phyloP scores from a whole-genome alignment of 75 land plant genomes.

The Cupressus sempervirens region DNA sequence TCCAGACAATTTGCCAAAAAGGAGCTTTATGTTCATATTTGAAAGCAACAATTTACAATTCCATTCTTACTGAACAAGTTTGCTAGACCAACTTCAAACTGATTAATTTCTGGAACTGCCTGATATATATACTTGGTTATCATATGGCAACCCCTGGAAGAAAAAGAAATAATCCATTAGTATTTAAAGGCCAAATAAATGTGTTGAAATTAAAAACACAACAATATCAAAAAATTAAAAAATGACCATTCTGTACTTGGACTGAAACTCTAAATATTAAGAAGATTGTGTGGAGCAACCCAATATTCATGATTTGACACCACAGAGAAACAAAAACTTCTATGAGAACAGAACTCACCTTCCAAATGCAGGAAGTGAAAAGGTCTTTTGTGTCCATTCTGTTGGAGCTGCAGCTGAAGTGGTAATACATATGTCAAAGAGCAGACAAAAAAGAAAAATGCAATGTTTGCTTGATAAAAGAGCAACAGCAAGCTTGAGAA shows the following conservation, averaged over 20 bases:
- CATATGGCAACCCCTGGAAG: conserved; percentile 48
- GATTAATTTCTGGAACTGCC: conserved; percentile 43
- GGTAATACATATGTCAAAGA: neutral
- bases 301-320: conserved; percentile 1
- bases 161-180: conserved; percentile 5
- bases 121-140: conserved; percentile 36
- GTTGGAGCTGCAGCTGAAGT: conserved; percentile 16
- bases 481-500: neutral
- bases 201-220: neutral
- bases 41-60: neutral
- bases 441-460: neutral
- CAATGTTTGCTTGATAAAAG: neutral
- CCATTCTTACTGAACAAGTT: conserved; percentile 38
- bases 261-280: neutral
- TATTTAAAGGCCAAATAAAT: neutral
- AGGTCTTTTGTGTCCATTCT: conserved; percentile 36
- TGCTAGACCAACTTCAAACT: conserved; percentile 45
- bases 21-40: conserved; percentile 3
- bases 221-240: neutral
- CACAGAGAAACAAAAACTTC: neutral
- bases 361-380: conserved; percentile 30
- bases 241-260: neutral
- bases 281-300: neutral
- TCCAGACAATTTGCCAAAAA: neutral
- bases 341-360: conserved; percentile 19